Percentiles rank a stretch among this genome's conserved stretches.
These are phyloP conservation scores for Acmispon strigosus DNA, from an alignment of 306 rosid genomes.

Conservation along the genomic window DNA sequence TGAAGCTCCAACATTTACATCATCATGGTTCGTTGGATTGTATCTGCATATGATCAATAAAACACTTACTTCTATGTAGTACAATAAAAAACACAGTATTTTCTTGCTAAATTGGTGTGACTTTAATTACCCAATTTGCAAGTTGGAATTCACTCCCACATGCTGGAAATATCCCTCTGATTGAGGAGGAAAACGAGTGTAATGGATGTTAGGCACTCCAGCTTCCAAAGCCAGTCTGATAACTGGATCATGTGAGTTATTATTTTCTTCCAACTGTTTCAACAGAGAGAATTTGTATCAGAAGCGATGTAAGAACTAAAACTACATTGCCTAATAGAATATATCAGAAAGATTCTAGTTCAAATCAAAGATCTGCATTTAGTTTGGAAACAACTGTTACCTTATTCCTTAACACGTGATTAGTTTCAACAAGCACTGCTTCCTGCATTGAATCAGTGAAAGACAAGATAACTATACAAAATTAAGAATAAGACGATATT, in stretches of 20 bases:
- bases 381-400: conserved; percentile 28
- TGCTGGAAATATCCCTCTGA: conserved; percentile 48
- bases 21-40: conserved; percentile 26
- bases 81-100: too few relatives aligned
- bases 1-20: conserved; percentile 39
- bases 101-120: not conserved
- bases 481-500: not conserved
- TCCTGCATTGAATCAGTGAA: conserved; percentile 44
- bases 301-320: not conserved
- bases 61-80: not conserved
- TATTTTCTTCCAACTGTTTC: conserved; percentile 60
- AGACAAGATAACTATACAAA: not conserved
- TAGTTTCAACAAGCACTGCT: conserved; percentile 53
- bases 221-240: conserved; percentile 41
- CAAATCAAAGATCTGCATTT: not conserved
- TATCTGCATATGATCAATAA: conserved; percentile 39
- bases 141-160: conserved; percentile 35
- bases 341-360: not conserved
- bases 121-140: conserved; percentile 73
- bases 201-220: conserved; percentile 22
- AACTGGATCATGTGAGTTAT: conserved; percentile 18
- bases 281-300: not conserved
- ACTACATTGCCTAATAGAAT: not conserved
- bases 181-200: conserved; percentile 33
- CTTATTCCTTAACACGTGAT: conserved; percentile 48